Evolutionary conservation across 1,284 basidiomycete species (phyloP), one percentile per base, ranked within the genome.

Genomic region (Singerocomus inundabilis): DNA sequence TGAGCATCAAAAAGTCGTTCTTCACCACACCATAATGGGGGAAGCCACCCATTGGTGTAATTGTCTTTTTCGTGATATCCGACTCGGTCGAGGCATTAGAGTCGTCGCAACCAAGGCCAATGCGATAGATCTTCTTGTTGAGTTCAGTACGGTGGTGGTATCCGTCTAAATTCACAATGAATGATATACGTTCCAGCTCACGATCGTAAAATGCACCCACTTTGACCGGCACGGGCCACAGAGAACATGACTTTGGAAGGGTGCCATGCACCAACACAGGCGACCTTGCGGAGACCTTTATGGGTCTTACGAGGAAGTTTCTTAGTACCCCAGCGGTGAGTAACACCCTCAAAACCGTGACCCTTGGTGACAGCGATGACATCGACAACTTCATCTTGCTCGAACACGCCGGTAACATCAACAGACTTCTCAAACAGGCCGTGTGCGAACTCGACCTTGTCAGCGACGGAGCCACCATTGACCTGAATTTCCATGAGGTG

Each of bases 401-500:
- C 94, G 71, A 99, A 99, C 62, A 99, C 79, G 39, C 82, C 80
- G 56, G 72, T 70, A 64, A 98, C 83, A 67, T 93, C 90, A 62
- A 99, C 78, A 47, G 93, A 89, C 84, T 99, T 98, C 81, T 99
- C 97, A 67, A 99, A 99, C 72, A 98, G 80, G 47, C 85, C 86
- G 65, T 95, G 88, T 60, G 95, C 92, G 67, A 89, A 99, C 71
- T 95, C 91, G 72, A 99, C 95, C 83, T 99, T 99, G 82, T 99
- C 96, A 40, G 93, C 82, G 60, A 98, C 73, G 37, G 91, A 91
- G 57, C 97, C 97, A 75, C 97, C 97, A 79, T 99, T 99, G 70
- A 99, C 86, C 78, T 99, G 96, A 72, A 99, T 96, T 82, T 99
- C 97, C 95, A 98, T 98, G 48, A 99, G 83, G 79, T 99, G 96